phyloP scores from a whole-genome alignment of 2,329 filamentous ascomycete species.

The Hypocreales sp. region DNA sequence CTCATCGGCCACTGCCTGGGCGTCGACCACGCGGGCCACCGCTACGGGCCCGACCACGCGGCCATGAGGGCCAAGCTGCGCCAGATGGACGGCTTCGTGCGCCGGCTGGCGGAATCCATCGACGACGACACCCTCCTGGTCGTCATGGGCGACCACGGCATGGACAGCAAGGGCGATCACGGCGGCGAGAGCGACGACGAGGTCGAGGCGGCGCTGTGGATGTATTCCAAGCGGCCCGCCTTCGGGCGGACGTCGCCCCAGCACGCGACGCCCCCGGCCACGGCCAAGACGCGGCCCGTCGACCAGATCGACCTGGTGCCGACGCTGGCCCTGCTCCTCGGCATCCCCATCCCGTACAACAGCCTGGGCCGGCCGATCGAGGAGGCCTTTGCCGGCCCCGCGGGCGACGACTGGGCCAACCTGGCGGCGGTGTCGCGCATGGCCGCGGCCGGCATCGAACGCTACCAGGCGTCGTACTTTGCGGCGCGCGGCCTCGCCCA shows the following conservation, averaged over 20 bases:
- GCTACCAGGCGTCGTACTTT: slow-evolving; percentile 78
- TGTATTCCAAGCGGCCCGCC: slow-evolving; percentile 80
- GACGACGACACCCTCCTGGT: slow-evolving; percentile 81
- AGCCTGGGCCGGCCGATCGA: slow-evolving; percentile 87
- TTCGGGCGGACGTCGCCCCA: slow-evolving; percentile 64
- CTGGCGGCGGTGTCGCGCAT: slow-evolving; percentile 64
- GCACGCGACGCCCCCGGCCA: slow-evolving; percentile 42
- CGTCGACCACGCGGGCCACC: slow-evolving; percentile 92
- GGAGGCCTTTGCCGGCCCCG: slow-evolving; percentile 68
- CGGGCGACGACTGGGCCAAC: slow-evolving; percentile 58
- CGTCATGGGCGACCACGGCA: slow-evolving; percentile 98
- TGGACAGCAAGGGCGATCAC: slow-evolving; percentile 95
- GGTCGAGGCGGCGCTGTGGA: slow-evolving; percentile 88
- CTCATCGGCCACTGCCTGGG: slow-evolving; percentile 87
- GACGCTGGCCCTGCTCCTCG: slow-evolving; percentile 73
- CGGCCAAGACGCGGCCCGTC: slow-evolving; percentile 60
- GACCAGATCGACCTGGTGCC: slow-evolving; percentile 92
- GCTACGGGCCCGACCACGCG: slow-evolving; percentile 83
- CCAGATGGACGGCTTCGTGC: slow-evolving; percentile 78
- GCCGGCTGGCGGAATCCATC: slow-evolving; percentile 51
- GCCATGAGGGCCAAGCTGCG: slow-evolving; percentile 83
- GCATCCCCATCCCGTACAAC: slow-evolving; percentile 89
- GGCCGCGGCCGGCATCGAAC: slow-evolving; percentile 70
- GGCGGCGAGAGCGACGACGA: slow-evolving; percentile 97
- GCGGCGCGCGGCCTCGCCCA: slow-evolving; percentile 53